phyloP scores from a whole-genome alignment of 192 early-diverging fungal species.

The Umbelopsis ramanniana region DNA sequence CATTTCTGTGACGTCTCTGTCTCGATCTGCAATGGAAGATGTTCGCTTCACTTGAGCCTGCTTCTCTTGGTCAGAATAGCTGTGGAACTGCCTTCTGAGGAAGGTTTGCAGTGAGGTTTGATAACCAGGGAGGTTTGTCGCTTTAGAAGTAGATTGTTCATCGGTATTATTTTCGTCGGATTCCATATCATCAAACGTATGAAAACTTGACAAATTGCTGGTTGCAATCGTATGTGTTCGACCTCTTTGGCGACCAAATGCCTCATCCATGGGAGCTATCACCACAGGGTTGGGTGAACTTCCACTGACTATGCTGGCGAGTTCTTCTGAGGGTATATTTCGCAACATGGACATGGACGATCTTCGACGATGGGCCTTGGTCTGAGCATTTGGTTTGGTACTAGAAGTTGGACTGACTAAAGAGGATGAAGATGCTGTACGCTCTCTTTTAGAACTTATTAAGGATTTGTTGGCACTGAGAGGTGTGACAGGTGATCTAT shows the following conservation, averaged over 20 bases:
- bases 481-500: neutral
- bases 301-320: constrained; percentile 44
- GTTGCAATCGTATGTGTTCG: constrained; percentile 12
- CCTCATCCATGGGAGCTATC: neutral
- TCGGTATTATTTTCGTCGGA: neutral
- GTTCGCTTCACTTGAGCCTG: neutral
- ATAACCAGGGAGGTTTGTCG: neutral
- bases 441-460: constrained; percentile 22
- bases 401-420: neutral
- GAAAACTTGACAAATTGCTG: neutral
- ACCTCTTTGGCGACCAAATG: neutral
- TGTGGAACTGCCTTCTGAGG: neutral
- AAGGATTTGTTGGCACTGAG: neutral
- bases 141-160: neutral
- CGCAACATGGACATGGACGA: constrained; percentile 44
- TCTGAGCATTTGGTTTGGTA: neutral
- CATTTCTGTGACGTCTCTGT: constrained; percentile 14
- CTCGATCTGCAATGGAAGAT: neutral
- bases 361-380: constrained; percentile 29
- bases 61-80: neutral
- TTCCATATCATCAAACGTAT: neutral
- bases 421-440: constrained; percentile 21
- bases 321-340: constrained; percentile 43
- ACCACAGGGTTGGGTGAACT: constrained; percentile 22
- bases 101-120: neutral